phyloP scores from a whole-genome alignment of 257 asterid species.

The Schizonepeta tenuifolia region DNA sequence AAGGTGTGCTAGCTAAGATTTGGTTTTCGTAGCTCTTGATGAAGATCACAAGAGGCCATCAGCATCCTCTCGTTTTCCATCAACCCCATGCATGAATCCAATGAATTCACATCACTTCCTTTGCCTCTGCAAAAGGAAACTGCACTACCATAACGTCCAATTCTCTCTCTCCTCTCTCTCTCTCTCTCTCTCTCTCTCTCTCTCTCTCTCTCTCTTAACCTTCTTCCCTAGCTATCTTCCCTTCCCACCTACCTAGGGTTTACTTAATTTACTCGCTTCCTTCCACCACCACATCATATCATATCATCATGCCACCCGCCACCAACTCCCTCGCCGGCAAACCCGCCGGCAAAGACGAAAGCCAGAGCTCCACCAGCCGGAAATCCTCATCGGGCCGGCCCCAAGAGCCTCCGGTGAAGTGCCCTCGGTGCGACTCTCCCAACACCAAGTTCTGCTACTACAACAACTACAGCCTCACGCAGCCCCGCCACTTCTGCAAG shows the following conservation, averaged over 20 bases:
- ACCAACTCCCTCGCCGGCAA: conserved; percentile 28
- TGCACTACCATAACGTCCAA: conserved; percentile 28
- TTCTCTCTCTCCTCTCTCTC: conserved; percentile 22
- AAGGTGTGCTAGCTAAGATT: conserved; percentile 13
- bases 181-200: conserved; percentile 23
- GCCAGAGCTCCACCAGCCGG: conserved; percentile 32
- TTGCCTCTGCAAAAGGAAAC: conserved; percentile 56
- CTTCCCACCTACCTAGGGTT: conserved; percentile 15
- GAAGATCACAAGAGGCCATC: conserved; percentile 65
- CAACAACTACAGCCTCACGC: conserved; percentile 73
- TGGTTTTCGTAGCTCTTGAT: conserved; percentile 38
- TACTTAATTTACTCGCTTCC: not conserved
- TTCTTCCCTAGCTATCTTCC: not conserved
- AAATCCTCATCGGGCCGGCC: conserved; percentile 32
- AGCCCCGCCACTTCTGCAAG: conserved; percentile 82
- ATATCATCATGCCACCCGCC: conserved; percentile 37
- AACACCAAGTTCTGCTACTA: conserved; percentile 81
- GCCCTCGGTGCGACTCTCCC: conserved; percentile 77
- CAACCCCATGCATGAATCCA: conserved; percentile 67
- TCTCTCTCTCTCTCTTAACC: not conserved
- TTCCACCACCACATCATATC: not conserved
- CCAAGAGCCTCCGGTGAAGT: conserved; percentile 52
- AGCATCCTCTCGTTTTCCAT: conserved; percentile 47
- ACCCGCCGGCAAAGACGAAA: conserved; percentile 42
- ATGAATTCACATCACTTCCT: conserved; percentile 40